These are phyloP conservation scores for Trichoderma citrinoviride DNA, from an alignment of 2,329 filamentous ascomycete species.

Conservation along the genomic window DNA sequence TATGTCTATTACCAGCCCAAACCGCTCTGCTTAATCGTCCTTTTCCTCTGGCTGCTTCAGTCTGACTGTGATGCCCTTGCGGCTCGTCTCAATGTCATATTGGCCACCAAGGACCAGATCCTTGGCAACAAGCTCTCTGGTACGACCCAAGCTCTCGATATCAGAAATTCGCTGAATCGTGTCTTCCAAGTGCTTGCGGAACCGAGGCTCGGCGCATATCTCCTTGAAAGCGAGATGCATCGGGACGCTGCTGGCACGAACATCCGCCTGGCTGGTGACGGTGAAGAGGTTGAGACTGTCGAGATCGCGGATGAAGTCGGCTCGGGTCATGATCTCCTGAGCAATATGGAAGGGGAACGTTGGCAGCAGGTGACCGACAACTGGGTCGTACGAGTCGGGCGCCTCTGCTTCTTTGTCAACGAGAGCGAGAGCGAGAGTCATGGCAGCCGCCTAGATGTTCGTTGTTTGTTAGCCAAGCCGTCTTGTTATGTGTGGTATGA, in stretches of 20 bases:
- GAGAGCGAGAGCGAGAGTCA: slow-evolving; percentile 87
- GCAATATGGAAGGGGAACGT: slow-evolving; percentile 78
- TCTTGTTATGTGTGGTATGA: background rate
- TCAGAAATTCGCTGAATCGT: slow-evolving; percentile 84
- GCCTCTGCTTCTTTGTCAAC: slow-evolving; percentile 74
- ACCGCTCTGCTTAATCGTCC: background rate
- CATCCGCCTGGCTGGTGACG: slow-evolving; percentile 81
- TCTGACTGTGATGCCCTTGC: slow-evolving; percentile 42
- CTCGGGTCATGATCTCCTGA: slow-evolving; percentile 89
- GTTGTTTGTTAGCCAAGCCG: background rate
- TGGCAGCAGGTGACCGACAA: slow-evolving; percentile 72
- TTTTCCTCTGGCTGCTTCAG: slow-evolving; percentile 44
- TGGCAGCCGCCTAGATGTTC: slow-evolving; percentile 68
- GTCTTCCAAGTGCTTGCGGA: slow-evolving; percentile 76
- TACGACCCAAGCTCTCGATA: slow-evolving; percentile 90
- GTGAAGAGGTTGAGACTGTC: slow-evolving; percentile 95
- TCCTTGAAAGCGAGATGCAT: slow-evolving; percentile 92
- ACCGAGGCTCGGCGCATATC: slow-evolving; percentile 74
- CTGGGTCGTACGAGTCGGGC: slow-evolving; percentile 63
- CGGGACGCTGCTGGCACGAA: slow-evolving; percentile 89
- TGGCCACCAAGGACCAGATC: slow-evolving; percentile 83
- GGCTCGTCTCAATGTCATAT: slow-evolving; percentile 60
- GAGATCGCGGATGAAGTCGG: slow-evolving; percentile 89
- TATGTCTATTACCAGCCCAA: background rate
- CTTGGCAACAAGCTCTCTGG: slow-evolving; percentile 93